Evolutionary conservation across 2,329 filamentous ascomycete species (phyloP).

Genomic region (Sporothrix schenckii): DNA sequence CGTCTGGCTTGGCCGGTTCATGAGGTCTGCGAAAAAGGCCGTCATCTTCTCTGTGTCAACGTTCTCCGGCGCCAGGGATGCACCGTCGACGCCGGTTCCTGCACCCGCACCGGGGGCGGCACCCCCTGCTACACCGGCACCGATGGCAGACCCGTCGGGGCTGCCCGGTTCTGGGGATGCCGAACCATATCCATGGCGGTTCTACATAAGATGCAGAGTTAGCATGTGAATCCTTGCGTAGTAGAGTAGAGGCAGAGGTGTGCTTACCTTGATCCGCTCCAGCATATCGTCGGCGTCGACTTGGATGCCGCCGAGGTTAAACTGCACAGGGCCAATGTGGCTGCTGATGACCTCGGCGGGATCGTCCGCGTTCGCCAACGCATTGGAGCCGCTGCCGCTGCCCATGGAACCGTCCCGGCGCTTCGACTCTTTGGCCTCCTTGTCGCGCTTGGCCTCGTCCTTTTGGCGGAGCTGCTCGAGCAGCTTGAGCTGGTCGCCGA

Average conservation of each 20-base stretch:
- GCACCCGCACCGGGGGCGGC: conserved; percentile 21
- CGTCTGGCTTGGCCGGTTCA: conserved; percentile 51
- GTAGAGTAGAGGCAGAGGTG: conserved; percentile 33
- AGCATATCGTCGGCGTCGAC: conserved; percentile 94
- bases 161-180: conserved; percentile 51
- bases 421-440: conserved; percentile 45
- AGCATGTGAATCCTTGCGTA: not conserved
- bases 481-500: conserved; percentile 72
- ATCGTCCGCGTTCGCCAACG: conserved; percentile 42
- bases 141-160: conserved; percentile 43
- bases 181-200: conserved; percentile 57
- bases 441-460: conserved; percentile 47
- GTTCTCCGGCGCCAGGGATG: conserved; percentile 38
- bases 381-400: conserved; percentile 33
- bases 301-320: conserved; percentile 97
- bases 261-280: conserved; percentile 70
- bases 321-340: conserved; percentile 92
- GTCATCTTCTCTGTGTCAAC: conserved; percentile 62
- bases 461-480: conserved; percentile 67
- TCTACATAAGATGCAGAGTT: conserved; percentile 44
- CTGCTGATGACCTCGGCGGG: conserved; percentile 59
- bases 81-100: conserved; percentile 7
- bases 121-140: conserved; percentile 39
- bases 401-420: conserved; percentile 17
- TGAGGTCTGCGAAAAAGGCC: conserved; percentile 62